Base-by-base conservation (phyloP, 139 green algal genomes). In the Picochlorum sp. region DNA sequence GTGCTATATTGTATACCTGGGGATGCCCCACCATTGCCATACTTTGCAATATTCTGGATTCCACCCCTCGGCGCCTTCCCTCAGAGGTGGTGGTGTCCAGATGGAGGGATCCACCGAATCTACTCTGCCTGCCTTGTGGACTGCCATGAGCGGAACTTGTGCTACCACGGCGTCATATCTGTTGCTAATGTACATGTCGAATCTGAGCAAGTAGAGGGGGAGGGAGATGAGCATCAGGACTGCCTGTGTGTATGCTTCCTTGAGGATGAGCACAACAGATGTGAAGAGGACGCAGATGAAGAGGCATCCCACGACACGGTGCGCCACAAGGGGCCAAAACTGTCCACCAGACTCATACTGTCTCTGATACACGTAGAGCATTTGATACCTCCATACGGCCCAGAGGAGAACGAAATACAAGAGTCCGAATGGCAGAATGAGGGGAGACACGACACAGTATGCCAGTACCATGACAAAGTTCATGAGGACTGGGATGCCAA, bases 171-270 rank as follows among this genome's bases (percentile, higher is more conserved):
- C 56, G 45, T 79, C 79, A 46, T 78, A 85, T 32, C 76, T 54
- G 15, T 21, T 54, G 47, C 47, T 21, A 54, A 21, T 54, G 47
- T 54, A 89, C 65, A 26, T 76, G 60, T 88, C 65, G 74, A 90
- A 94, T 5, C 74, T 71, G 28, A 80, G 64, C 6, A 90, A 71
- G 49, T 85, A 73, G 49, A 84, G 71, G 8, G 87, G 87, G 56
- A 87, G 68, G 3, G 79, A 75, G 7, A 84, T 58, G 20, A 82
- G 65, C 37, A 74, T 46, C 20, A 62, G 16, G 34, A 21, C 32
- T 4, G 64, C 62, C 18, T 68, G 57, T 13, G 81, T 57, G 59
- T 82, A 90, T 1, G 77, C 78, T 37, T 69, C 62, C 66, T 85
- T 85, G 49, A 85, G 73, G 4, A 85, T 52, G 21, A 92, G 65